Conservation (phyloP, 306 rosid species). For the Vachellia collinsii region DNA sequence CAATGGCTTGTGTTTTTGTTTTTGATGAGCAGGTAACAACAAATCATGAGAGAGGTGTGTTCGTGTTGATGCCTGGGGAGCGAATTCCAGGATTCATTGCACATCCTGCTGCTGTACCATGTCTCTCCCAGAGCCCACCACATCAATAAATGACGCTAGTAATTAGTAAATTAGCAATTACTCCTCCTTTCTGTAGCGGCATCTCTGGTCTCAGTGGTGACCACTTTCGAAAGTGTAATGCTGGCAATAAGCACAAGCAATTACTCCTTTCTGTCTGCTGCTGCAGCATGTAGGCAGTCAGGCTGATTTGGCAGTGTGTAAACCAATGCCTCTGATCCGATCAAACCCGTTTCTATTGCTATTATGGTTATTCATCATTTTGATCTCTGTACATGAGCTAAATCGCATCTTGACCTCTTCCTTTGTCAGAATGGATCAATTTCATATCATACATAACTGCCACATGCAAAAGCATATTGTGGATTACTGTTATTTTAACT, state of each 20-base stretch:
- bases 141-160: not conserved
- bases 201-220: not conserved
- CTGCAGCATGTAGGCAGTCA: slow-evolving; percentile 5
- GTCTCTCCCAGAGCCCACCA: slow-evolving; percentile 20
- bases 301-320: not conserved
- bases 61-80: slow-evolving; percentile 82
- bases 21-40: slow-evolving; percentile 50
- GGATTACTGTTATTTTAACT: not conserved
- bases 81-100: slow-evolving; percentile 70
- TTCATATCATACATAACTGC: not conserved
- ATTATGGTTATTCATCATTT: not conserved
- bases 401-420: not conserved
- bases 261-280: not conserved
- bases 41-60: slow-evolving; percentile 53
- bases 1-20: not conserved
- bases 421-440: not conserved
- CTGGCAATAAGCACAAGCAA: not conserved
- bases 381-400: not conserved
- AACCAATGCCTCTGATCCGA: not conserved
- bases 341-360: not conserved
- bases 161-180: not conserved
- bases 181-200: not conserved
- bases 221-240: not conserved
- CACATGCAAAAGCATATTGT: not conserved
- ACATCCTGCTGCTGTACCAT: slow-evolving; percentile 53